Evolutionary conservation across 768 basidiomycete species (phyloP).

Genomic region (Pilatotrama ljubarskyi): DNA sequence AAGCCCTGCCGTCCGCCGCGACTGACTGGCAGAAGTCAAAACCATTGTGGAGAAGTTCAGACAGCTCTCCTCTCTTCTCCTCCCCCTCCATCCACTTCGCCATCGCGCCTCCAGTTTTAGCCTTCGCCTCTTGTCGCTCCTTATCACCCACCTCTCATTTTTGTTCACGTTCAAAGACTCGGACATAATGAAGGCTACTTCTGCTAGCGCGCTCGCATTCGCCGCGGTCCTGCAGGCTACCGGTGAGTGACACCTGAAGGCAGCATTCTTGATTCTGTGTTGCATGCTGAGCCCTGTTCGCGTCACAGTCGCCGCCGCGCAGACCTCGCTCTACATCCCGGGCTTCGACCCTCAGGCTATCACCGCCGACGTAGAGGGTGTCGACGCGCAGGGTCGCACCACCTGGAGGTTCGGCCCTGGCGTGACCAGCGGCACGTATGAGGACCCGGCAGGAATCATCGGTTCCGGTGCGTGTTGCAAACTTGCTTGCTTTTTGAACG

Average conservation of each 20-base stretch:
- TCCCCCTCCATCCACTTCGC: neutral
- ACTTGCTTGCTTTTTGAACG: no score
- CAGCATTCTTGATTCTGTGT: neutral
- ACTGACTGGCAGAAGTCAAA: no score
- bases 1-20: no score
- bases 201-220: conserved; percentile 2
- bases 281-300: neutral
- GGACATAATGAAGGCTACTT: conserved; percentile 1
- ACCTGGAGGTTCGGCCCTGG: conserved; percentile 44
- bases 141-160: neutral
- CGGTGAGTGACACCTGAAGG: neutral
- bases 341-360: conserved; percentile 47
- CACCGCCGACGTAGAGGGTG: conserved; percentile 43
- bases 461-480: conserved; percentile 38
- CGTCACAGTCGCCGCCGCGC: conserved; percentile 29
- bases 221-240: neutral
- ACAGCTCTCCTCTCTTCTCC: no score
- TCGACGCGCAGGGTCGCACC: conserved; percentile 42
- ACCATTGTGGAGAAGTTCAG: no score
- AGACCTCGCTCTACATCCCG: conserved; percentile 47
- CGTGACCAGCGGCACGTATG: conserved; percentile 34
- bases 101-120: neutral
- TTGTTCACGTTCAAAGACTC: neutral
- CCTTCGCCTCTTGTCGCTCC: neutral
- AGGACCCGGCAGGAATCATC: conserved; percentile 32